Evolutionary conservation across 139 green algal species (phyloP), one percentile per base, ranked within the genome.

Genomic region (Chlorella sp.): DNA sequence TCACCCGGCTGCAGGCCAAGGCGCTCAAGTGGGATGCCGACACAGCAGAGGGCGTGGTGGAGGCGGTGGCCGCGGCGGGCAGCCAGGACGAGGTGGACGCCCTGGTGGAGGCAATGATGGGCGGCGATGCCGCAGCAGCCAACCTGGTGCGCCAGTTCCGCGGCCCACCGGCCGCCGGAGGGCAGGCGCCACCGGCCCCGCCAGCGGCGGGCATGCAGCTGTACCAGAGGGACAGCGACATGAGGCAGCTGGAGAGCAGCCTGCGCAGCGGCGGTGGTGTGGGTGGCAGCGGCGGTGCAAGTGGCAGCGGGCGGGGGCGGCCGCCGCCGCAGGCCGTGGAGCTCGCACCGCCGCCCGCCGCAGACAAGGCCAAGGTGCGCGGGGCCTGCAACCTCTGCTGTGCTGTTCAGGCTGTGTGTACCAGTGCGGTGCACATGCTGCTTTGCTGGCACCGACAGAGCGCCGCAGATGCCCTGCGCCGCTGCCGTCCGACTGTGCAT

Each of bases 31-130:
- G 79, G 79, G 79, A 84, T 48, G 79, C 43, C 24, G 64, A 64
- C 24, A 46, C 64, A 19, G 64, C 62, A 2, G 79, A 84, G 79
- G 79, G 44, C 3, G 44, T 88, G 41, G 58, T 81, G n/a, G 76
- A 73, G 41, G 84, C 84, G 28, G 34, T 88, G 0, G 58, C n/a
- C 9, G 65, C n/a, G 0, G 76, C 76, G 1, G 46, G 38, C 43
- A 80, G 41, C 76, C 32, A 36, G 22, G 46, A 40, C 0, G 84
- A 85, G 70, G 70, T 88, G 19, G 84, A 88, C 9, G 58, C 26
- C 4, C n/a, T 88, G 36, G 70, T 85, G 19, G 77, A 85, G n/a
- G 84, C 48, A 2, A 76, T 76, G 43, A 84, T 65, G 44, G 79
- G 79, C 17, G 79, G 79, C 32, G 62, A 65, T 22, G 17, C 62